Base-by-base conservation (phyloP, 2,329 filamentous ascomycete species). In the Arthrobotrys megalospora region DNA sequence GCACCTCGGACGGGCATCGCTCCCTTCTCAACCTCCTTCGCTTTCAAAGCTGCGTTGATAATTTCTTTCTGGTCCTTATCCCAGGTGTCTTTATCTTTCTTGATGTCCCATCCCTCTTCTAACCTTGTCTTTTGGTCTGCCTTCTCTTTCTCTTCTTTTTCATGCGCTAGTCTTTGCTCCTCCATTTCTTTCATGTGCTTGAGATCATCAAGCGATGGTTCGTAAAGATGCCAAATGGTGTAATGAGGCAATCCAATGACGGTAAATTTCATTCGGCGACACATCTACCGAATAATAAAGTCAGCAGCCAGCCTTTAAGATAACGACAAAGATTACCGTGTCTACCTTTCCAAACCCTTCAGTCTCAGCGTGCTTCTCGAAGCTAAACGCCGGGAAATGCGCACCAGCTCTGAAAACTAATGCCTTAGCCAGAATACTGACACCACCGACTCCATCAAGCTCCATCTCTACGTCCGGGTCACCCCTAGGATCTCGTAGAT, bases 401-500 rank as follows among this genome's bases (percentile, higher is more conserved):
- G 97, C 95, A 50, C 96, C 96, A 53, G 93, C 91, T 79, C 96
- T 90, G 87, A 99, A 99, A 0, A 99, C 96, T 82, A 91, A 92
- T 1, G 96, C 96, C 85, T 98, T 99, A 53, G 96, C 95, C 81
- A 99, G 85, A 82, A 99, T 99, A 86, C 94, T 97, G 82, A 99
- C 96, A 85, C 96, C 96, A 63, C 96, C 95, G 55, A 99, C 94
- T 81, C 96, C 96, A 82, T 99, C 96, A 82, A 99, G 95, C 82
- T 99, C 96, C 96, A 99, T 98, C 84, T 99, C 96, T 91, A 98
- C 97, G 83, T 99, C 96, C 19, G 95, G 95, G 83, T 99, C 96
- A 45, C 96, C 96, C 82, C 97, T 98, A 1, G 96, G 96, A 83
- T 99, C 96, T 76, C 96, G 92, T 6, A 99, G 89, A 84, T 99